phyloP scores from a whole-genome alignment of 2,329 filamentous ascomycete species.

The Botrytis squamosa region DNA sequence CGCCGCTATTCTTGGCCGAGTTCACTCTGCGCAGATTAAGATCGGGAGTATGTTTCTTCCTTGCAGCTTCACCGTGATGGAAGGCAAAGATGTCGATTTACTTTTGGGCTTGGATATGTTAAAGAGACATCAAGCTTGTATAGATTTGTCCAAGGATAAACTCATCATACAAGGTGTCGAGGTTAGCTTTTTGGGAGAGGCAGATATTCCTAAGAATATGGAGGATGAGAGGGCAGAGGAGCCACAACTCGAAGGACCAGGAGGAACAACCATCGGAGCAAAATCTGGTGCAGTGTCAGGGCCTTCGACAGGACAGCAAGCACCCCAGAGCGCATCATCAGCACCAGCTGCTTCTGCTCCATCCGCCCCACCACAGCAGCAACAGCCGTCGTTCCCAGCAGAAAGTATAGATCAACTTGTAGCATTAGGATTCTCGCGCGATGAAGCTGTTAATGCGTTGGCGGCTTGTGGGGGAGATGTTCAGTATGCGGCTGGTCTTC shows the following conservation, averaged over 20 bases:
- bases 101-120: conserved; percentile 95
- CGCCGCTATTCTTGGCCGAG: conserved; percentile 88
- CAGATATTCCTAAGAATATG: conserved; percentile 84
- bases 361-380: conserved; percentile 25
- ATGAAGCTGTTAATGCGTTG: conserved; percentile 76
- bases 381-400: conserved; percentile 43
- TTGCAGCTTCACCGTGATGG: conserved; percentile 98
- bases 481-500: conserved; percentile 79
- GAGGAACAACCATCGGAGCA: conserved; percentile 84
- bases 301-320: conserved; percentile 36
- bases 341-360: conserved; percentile 13
- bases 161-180: conserved; percentile 86
- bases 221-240: conserved; percentile 74
- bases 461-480: conserved; percentile 83
- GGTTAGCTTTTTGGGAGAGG: conserved; percentile 86
- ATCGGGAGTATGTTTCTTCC: conserved; percentile 84
- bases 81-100: conserved; percentile 93
- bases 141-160: conserved; percentile 81
- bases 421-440: conserved; percentile 72
- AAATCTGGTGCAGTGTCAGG: conserved; percentile 73
- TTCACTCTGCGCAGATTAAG: conserved; percentile 92
- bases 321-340: conserved; percentile 10
- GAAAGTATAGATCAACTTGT: conserved; percentile 74
- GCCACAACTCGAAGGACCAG: conserved; percentile 79
- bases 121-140: conserved; percentile 88